Conservation (phyloP, 768 basidiomycete genomes). For the Russula dissimulans region DNA sequence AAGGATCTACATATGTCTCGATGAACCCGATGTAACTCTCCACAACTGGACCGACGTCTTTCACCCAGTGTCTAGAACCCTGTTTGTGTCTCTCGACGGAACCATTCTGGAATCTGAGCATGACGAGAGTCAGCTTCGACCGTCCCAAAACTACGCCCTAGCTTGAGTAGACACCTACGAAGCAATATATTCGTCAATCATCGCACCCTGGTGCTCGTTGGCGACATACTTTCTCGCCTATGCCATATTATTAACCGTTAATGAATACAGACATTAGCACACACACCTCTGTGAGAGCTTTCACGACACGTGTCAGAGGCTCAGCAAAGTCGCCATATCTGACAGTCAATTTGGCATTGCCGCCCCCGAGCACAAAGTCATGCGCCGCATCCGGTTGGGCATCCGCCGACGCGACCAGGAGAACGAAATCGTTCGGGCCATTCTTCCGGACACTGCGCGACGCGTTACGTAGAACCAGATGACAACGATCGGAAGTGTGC, state of each 20-base stretch:
- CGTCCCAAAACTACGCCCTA: background rate
- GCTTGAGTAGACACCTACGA: slow-evolving; percentile 39
- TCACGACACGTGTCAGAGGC: slow-evolving; percentile 43
- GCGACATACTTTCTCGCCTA: slow-evolving; percentile 69
- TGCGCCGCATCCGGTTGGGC: slow-evolving; percentile 33
- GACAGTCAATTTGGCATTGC: slow-evolving; percentile 46
- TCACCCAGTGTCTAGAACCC: slow-evolving; percentile 74
- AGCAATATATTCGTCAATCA: slow-evolving; percentile 71
- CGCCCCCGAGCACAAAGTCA: slow-evolving; percentile 35
- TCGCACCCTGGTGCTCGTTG: slow-evolving; percentile 60
- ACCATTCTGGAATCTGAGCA: slow-evolving; percentile 59
- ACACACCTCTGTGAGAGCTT: slow-evolving; percentile 49
- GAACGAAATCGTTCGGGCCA: slow-evolving; percentile 47
- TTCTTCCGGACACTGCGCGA: slow-evolving; percentile 58
- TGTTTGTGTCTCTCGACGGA: slow-evolving; percentile 74
- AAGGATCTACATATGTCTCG: slow-evolving; percentile 77
- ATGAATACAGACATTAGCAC: background rate
- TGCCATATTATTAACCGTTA: background rate
- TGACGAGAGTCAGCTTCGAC: background rate
- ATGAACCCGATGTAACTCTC: slow-evolving; percentile 85
- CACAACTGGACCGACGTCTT: slow-evolving; percentile 79
- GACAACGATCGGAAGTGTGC: background rate
- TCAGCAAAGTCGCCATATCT: slow-evolving; percentile 70
- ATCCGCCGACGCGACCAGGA: slow-evolving; percentile 66
- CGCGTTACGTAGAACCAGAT: background rate